Evolutionary conservation across 371 early-diverging fungal genomes (phyloP).

Genomic region (Nematocida ironsii): DNA sequence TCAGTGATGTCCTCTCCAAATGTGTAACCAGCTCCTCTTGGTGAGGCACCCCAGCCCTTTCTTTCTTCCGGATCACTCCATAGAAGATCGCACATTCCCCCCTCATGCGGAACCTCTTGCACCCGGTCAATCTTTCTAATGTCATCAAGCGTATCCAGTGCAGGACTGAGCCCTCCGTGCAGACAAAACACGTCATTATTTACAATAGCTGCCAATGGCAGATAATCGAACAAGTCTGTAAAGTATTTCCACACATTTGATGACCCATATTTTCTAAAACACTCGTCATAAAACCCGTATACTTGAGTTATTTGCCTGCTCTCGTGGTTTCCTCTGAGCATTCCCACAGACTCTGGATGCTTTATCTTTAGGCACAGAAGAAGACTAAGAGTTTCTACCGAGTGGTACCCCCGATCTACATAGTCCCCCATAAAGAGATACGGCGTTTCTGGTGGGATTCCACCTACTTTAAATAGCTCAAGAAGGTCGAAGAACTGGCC

Average conservation of each 20-base stretch:
- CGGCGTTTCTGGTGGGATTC: conserved; percentile 57
- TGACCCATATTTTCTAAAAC: conserved; percentile 79
- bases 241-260: conserved; percentile 60
- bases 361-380: conserved; percentile 75
- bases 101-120: conserved; percentile 96
- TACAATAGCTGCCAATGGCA: conserved; percentile 86
- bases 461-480: conserved; percentile 55
- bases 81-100: conserved; percentile 91
- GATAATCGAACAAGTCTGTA: conserved; percentile 59
- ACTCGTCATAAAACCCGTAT: conserved; percentile 95
- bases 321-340: conserved; percentile 94
- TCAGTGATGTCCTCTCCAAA: conserved; percentile 61
- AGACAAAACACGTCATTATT: conserved; percentile 84
- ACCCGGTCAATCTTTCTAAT: conserved; percentile 86
- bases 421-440: conserved; percentile 89
- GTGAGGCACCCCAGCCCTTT: conserved; percentile 60
- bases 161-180: conserved; percentile 89
- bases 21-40: conserved; percentile 53
- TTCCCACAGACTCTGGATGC: conserved; percentile 78
- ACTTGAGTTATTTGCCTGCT: conserved; percentile 90
- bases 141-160: conserved; percentile 48
- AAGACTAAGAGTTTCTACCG: conserved; percentile 85
- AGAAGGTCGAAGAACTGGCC: conserved; percentile 82
- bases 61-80: conserved; percentile 98
- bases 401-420: conserved; percentile 91